Evolutionary conservation across 352 stramenopile genomes (phyloP).

Genomic region (Phytophthora boehmeriae): DNA sequence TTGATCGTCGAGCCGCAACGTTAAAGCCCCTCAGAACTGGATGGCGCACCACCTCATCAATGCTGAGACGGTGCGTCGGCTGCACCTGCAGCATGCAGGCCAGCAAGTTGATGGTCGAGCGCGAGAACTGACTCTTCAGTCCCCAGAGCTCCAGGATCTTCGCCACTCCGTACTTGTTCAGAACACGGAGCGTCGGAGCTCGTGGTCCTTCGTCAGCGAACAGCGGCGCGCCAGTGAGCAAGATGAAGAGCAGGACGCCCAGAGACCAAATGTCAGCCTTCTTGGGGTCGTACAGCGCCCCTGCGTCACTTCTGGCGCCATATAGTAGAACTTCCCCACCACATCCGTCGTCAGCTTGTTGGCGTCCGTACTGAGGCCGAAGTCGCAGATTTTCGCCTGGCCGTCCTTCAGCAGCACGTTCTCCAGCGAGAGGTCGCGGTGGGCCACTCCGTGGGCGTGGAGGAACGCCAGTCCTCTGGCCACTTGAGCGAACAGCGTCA

Average conservation of each 20-base stretch:
- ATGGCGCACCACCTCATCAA: slow-evolving; percentile 40
- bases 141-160: slow-evolving; percentile 66
- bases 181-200: slow-evolving; percentile 48
- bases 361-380: slow-evolving; percentile 59
- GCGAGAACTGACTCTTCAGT: slow-evolving; percentile 34
- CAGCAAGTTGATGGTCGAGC: slow-evolving; percentile 48
- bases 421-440: slow-evolving; percentile 67
- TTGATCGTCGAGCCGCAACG: neutral
- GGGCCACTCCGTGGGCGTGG: slow-evolving; percentile 50
- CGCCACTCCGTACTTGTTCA: slow-evolving; percentile 53
- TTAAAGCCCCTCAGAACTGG: slow-evolving; percentile 13
- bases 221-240: slow-evolving; percentile 60
- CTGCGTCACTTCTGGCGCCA: slow-evolving; percentile 61
- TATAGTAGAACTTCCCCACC: slow-evolving; percentile 81
- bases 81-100: slow-evolving; percentile 56
- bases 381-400: slow-evolving; percentile 61
- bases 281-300: slow-evolving; percentile 42
- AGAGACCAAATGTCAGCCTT: slow-evolving; percentile 61
- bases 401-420: slow-evolving; percentile 57
- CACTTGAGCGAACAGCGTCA: slow-evolving; percentile 46
- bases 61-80: slow-evolving; percentile 37
- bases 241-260: slow-evolving; percentile 63
- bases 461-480: slow-evolving; percentile 51
- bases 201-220: slow-evolving; percentile 34
- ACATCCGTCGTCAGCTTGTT: slow-evolving; percentile 36